Conservation (phyloP, 2,329 filamentous ascomycete genomes). For the Clarireedia monteithiana region DNA sequence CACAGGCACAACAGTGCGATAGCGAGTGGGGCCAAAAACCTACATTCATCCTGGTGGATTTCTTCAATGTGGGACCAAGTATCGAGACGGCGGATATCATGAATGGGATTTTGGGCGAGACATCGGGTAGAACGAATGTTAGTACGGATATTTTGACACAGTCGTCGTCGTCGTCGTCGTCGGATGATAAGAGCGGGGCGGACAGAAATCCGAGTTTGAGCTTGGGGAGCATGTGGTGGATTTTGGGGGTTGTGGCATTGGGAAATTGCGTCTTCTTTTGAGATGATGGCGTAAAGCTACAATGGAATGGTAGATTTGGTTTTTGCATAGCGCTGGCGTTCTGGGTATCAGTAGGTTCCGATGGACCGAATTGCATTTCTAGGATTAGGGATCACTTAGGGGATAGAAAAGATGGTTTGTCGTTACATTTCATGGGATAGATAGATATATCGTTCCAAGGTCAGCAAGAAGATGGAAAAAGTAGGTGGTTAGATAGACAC, state of each 20-base stretch:
- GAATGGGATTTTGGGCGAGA: slow-evolving; percentile 43
- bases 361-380: no score
- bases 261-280: background rate
- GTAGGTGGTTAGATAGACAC: no score
- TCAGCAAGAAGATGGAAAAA: no score
- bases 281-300: background rate
- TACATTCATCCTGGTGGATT: slow-evolving; percentile 73
- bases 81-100: slow-evolving; percentile 61
- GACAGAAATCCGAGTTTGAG: background rate
- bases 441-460: no score
- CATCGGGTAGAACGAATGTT: slow-evolving; percentile 20
- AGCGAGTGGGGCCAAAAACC: slow-evolving; percentile 54
- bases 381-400: no score
- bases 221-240: background rate
- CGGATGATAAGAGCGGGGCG: background rate
- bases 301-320: background rate
- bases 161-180: background rate
- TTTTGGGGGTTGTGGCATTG: background rate
- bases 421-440: no score
- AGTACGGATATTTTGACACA: slow-evolving; percentile 17
- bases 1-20: slow-evolving; percentile 46
- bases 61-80: slow-evolving; percentile 65
- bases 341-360: background rate
- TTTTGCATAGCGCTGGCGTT: background rate
- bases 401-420: no score